Conservation (phyloP, 2,329 filamentous ascomycete species). For the Penicillium occitanis region DNA sequence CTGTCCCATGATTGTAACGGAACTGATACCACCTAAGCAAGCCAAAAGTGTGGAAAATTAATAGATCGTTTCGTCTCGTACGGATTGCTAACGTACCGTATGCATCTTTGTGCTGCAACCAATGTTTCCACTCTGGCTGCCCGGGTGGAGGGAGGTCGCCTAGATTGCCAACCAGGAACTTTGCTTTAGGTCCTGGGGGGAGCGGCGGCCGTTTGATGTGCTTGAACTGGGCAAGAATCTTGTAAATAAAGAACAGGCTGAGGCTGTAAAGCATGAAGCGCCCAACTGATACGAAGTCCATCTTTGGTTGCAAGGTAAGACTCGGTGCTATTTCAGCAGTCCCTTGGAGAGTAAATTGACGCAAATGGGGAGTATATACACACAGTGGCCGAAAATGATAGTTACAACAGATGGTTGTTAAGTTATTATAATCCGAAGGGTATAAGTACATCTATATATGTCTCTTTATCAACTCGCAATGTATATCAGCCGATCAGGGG, state of each 20-base stretch:
- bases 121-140: constrained; percentile 44
- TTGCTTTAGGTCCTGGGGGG: constrained; percentile 53
- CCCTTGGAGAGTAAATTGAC: neutral
- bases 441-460: neutral
- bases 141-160: constrained; percentile 47
- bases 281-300: constrained; percentile 10
- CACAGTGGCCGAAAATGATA: neutral
- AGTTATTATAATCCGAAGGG: neutral
- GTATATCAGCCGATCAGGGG: neutral
- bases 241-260: constrained; percentile 14
- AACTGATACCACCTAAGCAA: constrained; percentile 38
- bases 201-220: constrained; percentile 13
- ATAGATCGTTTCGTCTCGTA: neutral
- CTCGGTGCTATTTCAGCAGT: neutral
- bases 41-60: constrained; percentile 26
- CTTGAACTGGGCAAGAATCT: constrained; percentile 17
- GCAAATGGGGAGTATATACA: neutral
- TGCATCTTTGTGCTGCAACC: constrained; percentile 45
- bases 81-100: constrained; percentile 32
- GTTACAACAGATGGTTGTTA: neutral
- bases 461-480: neutral
- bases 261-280: constrained; percentile 9
- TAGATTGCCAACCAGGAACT: constrained; percentile 54
- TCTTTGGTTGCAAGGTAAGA: neutral
- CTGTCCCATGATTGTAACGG: constrained; percentile 39